Conservation (phyloP, 179 eudicot species). For the Sideroxylon spinosum region DNA sequence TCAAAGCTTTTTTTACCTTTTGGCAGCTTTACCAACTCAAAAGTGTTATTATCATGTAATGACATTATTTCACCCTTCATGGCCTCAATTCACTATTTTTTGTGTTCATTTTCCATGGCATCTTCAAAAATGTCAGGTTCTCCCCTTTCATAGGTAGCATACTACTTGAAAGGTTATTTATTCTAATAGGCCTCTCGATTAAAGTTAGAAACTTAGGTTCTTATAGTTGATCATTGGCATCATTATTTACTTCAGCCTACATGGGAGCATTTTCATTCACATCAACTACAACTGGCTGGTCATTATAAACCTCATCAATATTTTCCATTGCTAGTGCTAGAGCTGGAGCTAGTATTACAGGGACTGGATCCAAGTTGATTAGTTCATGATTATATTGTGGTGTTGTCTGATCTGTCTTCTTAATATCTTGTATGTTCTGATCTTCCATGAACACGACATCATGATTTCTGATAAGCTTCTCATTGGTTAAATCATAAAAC, state of each 20-base stretch:
- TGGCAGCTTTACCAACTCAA: slow-evolving; percentile 22
- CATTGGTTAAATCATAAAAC: background rate
- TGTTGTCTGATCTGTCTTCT: background rate
- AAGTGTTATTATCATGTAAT: slow-evolving; percentile 13
- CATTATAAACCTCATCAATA: too few species aligned
- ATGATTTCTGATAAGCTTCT: background rate
- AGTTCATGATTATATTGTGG: background rate
- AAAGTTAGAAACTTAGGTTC: background rate
- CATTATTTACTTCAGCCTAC: background rate
- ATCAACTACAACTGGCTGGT: background rate
- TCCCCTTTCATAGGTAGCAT: slow-evolving; percentile 14
- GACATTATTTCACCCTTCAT: slow-evolving; percentile 22
- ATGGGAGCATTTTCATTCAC: too few species aligned
- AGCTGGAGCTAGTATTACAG: background rate
- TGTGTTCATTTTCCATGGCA: slow-evolving; percentile 15
- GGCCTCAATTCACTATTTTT: slow-evolving; percentile 14
- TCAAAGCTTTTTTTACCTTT: slow-evolving; percentile 16
- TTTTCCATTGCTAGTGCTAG: background rate
- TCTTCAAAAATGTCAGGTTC: slow-evolving; percentile 19
- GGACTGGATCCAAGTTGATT: background rate
- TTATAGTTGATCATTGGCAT: background rate
- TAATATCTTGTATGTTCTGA: background rate
- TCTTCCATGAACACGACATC: background rate
- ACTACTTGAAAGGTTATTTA: background rate
- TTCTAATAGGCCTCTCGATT: slow-evolving; percentile 7